These are phyloP conservation scores for Hanseniaspora osmophila DNA, from an alignment of 805 yeast species.

Conservation along the genomic window DNA sequence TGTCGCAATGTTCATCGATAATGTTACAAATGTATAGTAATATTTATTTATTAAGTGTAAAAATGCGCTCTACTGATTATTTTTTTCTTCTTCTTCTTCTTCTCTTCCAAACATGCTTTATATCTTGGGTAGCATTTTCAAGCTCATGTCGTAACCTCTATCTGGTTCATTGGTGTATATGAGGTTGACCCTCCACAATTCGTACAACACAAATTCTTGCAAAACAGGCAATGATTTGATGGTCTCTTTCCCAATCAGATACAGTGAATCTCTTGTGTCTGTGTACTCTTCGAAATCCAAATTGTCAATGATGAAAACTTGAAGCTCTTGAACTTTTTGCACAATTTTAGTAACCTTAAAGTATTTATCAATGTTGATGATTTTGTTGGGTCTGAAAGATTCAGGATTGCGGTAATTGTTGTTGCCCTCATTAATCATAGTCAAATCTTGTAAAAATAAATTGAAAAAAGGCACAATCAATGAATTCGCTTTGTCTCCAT, in stretches of 20 bases:
- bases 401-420: slow-evolving; percentile 50
- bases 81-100: not conserved
- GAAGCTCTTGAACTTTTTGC: slow-evolving; percentile 54
- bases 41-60: not conserved
- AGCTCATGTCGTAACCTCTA: slow-evolving; percentile 58
- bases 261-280: slow-evolving; percentile 13
- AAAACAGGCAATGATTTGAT: slow-evolving; percentile 23
- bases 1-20: no score
- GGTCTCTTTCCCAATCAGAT: slow-evolving; percentile 11
- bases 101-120: not conserved
- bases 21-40: no score
- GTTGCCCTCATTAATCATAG: slow-evolving; percentile 75
- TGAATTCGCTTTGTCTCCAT: slow-evolving; percentile 17
- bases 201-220: slow-evolving; percentile 45
- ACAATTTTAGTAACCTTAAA: slow-evolving; percentile 51
- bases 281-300: not conserved
- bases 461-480: slow-evolving; percentile 70
- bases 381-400: slow-evolving; percentile 27
- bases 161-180: slow-evolving; percentile 47
- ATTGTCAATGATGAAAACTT: slow-evolving; percentile 20
- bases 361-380: slow-evolving; percentile 64
- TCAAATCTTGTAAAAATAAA: slow-evolving; percentile 61
- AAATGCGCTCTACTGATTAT: not conserved
- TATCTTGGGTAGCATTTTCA: not conserved
- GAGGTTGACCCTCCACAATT: slow-evolving; percentile 57